Conservation (phyloP, 2,329 filamentous ascomycete genomes). For the Pseudopyricularia cyperi region DNA sequence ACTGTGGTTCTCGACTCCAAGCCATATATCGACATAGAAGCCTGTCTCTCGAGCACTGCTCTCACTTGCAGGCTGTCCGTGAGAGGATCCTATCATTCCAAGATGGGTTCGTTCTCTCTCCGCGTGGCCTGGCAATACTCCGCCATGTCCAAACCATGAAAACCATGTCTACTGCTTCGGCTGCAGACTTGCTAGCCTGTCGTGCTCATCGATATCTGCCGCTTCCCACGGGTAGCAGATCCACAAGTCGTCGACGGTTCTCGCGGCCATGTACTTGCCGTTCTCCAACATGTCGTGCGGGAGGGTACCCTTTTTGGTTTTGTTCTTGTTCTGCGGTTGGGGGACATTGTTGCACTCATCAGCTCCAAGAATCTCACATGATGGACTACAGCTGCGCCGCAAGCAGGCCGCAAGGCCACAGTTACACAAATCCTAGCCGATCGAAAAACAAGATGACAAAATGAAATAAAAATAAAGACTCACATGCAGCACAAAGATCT, state of each 20-base stretch:
- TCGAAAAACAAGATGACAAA: background rate
- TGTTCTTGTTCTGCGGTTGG: constrained; percentile 74
- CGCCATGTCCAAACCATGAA: background rate
- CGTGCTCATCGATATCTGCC: constrained; percentile 84
- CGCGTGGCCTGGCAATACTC: background rate
- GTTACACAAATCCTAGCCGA: background rate
- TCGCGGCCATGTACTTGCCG: constrained; percentile 68
- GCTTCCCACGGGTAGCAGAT: constrained; percentile 99
- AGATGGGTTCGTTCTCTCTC: too few relatives aligned
- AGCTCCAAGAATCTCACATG: background rate
- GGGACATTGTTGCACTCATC: constrained; percentile 1
- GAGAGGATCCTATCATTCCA: background rate
- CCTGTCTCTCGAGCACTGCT: background rate
- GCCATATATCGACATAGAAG: background rate
- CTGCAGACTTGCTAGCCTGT: constrained; percentile 48
- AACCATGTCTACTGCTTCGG: background rate
- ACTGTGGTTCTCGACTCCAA: background rate
- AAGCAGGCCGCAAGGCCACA: background rate
- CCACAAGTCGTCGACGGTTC: constrained; percentile 89
- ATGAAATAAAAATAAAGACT: constrained; percentile 19
- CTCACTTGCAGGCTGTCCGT: background rate
- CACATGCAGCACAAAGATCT: constrained; percentile 90
- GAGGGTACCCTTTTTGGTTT: constrained; percentile 80
- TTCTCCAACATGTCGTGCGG: constrained; percentile 64
- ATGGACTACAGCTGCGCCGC: background rate